A percentile compares a stretch with the other conserved stretches of the same genome.
Evolutionary conservation across 2,329 filamentous ascomycete genomes (phyloP).

Genomic region (Triangularia verruculosa): DNA sequence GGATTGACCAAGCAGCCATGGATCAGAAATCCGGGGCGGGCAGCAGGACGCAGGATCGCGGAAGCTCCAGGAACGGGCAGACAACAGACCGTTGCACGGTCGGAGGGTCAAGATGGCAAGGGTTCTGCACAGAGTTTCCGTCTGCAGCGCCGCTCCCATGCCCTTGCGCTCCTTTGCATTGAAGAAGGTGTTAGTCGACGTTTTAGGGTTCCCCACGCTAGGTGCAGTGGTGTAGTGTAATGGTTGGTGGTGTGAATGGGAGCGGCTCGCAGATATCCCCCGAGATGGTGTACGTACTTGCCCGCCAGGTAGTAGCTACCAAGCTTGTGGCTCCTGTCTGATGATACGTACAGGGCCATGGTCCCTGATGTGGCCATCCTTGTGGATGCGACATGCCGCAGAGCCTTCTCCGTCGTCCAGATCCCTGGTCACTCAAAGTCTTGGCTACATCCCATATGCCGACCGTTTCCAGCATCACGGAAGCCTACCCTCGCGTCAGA

Average conservation of each 20-base stretch:
- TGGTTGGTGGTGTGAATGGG: conserved; percentile 22
- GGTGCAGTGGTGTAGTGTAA: conserved; percentile 16
- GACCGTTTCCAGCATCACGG: conserved; percentile 28
- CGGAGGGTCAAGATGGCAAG: conserved; percentile 16
- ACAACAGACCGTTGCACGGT: conserved; percentile 29
- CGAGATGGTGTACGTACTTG: conserved; percentile 4
- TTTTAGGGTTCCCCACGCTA: conserved; percentile 36
- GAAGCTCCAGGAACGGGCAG: conserved; percentile 26
- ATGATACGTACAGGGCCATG: neutral
- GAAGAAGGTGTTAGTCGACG: conserved; percentile 32
- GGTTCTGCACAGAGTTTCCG: conserved; percentile 32
- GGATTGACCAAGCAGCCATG: conserved; percentile 18
- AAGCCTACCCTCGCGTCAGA: conserved; percentile 35
- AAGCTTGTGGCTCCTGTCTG: conserved; percentile 1
- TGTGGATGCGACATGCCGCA: conserved; percentile 25
- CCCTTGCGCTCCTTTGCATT: conserved; percentile 35
- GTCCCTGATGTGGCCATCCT: conserved; percentile 28
- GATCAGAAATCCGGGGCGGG: conserved; percentile 15
- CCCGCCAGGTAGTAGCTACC: neutral
- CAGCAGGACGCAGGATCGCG: neutral
- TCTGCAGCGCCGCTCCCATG: conserved; percentile 32
- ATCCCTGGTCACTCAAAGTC: conserved; percentile 20
- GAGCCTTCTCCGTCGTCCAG: conserved; percentile 7
- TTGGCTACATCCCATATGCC: conserved; percentile 25
- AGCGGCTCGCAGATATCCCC: conserved; percentile 29